phyloP scores from a whole-genome alignment of 495 filamentous ascomycete species.

The Cercophora scortea region DNA sequence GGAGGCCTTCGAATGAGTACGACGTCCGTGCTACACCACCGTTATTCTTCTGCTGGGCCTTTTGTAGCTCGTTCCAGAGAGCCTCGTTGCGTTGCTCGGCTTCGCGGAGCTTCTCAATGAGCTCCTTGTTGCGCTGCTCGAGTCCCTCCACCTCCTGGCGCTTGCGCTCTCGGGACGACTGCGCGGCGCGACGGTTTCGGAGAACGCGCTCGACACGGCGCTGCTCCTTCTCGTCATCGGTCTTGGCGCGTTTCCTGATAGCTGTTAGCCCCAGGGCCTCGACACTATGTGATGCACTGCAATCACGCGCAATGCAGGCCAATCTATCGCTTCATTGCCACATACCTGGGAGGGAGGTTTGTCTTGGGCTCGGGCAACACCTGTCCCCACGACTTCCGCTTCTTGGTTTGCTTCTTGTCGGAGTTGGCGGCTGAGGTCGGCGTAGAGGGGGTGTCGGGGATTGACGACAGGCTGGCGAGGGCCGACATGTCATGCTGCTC shows the following conservation, averaged over 20 bases:
- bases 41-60: conserved; percentile 51
- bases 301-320: not conserved
- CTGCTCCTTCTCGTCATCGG: conserved; percentile 97
- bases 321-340: too few relatives aligned
- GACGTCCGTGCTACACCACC: conserved; percentile 10
- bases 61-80: conserved; percentile 57
- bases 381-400: conserved; percentile 98
- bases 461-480: conserved; percentile 9
- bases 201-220: conserved; percentile 94
- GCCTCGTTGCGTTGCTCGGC: conserved; percentile 59
- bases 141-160: conserved; percentile 86
- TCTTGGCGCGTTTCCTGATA: conserved; percentile 90
- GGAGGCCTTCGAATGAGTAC: conserved; percentile 23
- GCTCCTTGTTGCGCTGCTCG: conserved; percentile 65
- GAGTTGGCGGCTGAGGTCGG: conserved; percentile 12
- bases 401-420: conserved; percentile 82
- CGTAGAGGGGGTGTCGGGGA: conserved; percentile 8
- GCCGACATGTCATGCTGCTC: conserved; percentile 17
- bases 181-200: conserved; percentile 88
- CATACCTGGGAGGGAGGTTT: conserved; percentile 85
- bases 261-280: conserved; percentile 3
- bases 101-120: conserved; percentile 56
- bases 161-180: conserved; percentile 94
- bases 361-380: conserved; percentile 95
- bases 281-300: conserved; percentile 9